Evolutionary conservation across 2,329 filamentous ascomycete species (phyloP).

Genomic region (Magnaporthiopsis rhizophila): DNA sequence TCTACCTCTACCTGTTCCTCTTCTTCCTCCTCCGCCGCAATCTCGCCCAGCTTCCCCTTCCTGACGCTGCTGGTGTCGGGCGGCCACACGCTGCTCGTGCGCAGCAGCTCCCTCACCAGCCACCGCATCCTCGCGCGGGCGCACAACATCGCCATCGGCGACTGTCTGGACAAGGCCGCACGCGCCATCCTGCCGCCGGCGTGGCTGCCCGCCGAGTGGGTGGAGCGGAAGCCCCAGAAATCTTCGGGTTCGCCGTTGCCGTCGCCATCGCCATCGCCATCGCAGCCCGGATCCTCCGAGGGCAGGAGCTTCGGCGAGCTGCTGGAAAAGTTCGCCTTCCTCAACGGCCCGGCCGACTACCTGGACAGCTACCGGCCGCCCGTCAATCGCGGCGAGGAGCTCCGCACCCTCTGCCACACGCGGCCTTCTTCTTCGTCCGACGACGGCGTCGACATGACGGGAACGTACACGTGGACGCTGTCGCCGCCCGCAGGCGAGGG

Average conservation of each 20-base stretch:
- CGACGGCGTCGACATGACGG: not conserved
- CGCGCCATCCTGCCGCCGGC: conserved; percentile 62
- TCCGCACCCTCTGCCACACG: not conserved
- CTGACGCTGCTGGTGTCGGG: conserved; percentile 84
- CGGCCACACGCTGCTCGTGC: conserved; percentile 81
- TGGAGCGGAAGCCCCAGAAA: not conserved
- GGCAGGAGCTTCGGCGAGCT: conserved; percentile 73
- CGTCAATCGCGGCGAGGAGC: not conserved
- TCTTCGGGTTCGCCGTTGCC: too few species aligned
- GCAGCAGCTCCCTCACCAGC: conserved; percentile 57
- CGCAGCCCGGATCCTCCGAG: not conserved
- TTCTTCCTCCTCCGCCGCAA: not conserved
- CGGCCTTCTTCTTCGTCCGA: not conserved
- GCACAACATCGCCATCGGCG: conserved; percentile 78
- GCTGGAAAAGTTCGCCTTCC: conserved; percentile 75
- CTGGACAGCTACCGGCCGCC: conserved; percentile 5
- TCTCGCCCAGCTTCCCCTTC: conserved; percentile 65
- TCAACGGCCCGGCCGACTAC: conserved; percentile 29
- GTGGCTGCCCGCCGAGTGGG: not conserved
- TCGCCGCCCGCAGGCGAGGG: conserved; percentile 55
- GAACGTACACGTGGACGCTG: conserved; percentile 51
- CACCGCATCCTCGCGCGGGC: conserved; percentile 69
- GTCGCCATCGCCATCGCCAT: too few species aligned
- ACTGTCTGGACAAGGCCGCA: conserved; percentile 81
- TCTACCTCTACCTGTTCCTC: not conserved